phyloP scores from a whole-genome alignment of 805 yeast genomes.

The Myxozyma nipponensis region DNA sequence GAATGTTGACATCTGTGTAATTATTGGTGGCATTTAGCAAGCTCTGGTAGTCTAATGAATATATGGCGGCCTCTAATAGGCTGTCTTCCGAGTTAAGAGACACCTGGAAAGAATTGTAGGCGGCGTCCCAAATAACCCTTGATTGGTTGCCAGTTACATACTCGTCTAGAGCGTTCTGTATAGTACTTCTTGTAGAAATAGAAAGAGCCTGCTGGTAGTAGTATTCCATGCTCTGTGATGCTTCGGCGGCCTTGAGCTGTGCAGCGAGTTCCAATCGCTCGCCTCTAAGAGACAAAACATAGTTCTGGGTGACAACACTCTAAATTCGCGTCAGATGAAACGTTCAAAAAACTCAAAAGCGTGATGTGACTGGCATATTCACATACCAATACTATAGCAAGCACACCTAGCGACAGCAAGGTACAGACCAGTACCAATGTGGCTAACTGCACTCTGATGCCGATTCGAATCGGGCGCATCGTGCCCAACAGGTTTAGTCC shows the following conservation, averaged over 20 bases:
- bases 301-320: conserved; percentile 40
- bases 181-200: conserved; percentile 56
- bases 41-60: conserved; percentile 53
- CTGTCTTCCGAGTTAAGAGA: conserved; percentile 61
- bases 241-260: conserved; percentile 74
- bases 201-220: conserved; percentile 66
- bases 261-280: conserved; percentile 75
- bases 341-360: no score
- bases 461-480: conserved; percentile 38
- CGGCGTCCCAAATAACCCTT: conserved; percentile 44
- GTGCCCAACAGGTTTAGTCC: no score
- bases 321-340: conserved; percentile 47
- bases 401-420: conserved; percentile 57
- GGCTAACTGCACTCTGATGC: conserved; percentile 68
- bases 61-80: conserved; percentile 61
- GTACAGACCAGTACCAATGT: conserved; percentile 63
- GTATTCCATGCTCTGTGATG: conserved; percentile 61
- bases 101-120: conserved; percentile 51
- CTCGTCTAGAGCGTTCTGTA: conserved; percentile 57
- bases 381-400: conserved; percentile 70
- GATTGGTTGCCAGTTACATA: conserved; percentile 73
- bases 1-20: conserved; percentile 35
- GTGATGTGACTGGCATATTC: no score
- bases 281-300: conserved; percentile 57
- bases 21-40: conserved; percentile 47